Evolutionary conservation across 2,329 filamentous ascomycete species (phyloP).

Genomic region (Trichoderma sp.): DNA sequence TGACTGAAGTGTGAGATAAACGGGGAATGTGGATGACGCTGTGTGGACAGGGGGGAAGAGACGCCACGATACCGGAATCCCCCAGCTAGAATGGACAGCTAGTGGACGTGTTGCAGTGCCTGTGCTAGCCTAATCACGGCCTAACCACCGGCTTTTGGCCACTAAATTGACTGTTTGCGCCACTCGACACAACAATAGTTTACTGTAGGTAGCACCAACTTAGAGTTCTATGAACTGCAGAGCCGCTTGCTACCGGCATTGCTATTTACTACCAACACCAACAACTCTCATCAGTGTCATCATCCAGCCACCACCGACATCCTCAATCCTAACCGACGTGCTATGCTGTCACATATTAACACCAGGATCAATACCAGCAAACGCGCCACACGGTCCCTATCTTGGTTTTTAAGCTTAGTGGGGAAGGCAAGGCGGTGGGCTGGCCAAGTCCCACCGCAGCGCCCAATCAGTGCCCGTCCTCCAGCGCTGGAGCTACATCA

Average conservation of each 20-base stretch:
- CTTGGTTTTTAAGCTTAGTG: slow-evolving; percentile 2
- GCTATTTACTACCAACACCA: neutral
- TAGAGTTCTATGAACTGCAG: neutral
- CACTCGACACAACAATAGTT: neutral
- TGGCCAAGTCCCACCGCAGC: neutral
- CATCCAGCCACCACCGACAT: neutral
- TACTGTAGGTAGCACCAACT: neutral
- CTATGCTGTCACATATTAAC: neutral
- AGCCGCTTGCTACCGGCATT: neutral
- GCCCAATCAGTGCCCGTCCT: neutral
- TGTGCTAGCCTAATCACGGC: neutral
- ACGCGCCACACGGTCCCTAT: neutral
- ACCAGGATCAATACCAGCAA: neutral
- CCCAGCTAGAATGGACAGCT: neutral
- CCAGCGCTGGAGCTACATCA: neutral
- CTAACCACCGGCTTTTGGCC: neutral
- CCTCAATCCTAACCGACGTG: neutral
- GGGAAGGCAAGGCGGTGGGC: neutral
- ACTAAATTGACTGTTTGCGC: neutral
- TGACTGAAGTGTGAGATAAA: neutral
- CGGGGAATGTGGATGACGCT: slow-evolving; percentile 18
- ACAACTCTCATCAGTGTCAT: neutral
- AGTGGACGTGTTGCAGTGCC: neutral
- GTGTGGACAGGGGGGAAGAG: neutral
- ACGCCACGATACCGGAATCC: neutral